These are phyloP conservation scores for Abrus precatorius DNA, from an alignment of 306 rosid species.

Conservation along the genomic window DNA sequence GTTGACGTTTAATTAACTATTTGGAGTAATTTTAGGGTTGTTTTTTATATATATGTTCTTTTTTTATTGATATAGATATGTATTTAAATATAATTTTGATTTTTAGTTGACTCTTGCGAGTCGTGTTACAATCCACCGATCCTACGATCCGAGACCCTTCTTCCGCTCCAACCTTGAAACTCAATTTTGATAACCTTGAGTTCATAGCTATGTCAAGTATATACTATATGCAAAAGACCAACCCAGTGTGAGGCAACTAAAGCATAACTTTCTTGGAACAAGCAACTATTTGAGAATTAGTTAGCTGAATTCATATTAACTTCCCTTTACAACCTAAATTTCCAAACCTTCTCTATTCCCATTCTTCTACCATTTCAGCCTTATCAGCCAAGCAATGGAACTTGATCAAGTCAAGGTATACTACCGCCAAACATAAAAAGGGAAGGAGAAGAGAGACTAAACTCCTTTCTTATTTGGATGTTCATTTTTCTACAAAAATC, in stretches of 20 bases:
- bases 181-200: neutral
- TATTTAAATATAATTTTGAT: no score
- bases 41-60: no score
- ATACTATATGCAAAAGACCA: neutral
- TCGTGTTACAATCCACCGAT: no score
- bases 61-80: no score
- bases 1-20: no score
- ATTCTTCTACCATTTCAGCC: conserved; percentile 25
- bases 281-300: neutral
- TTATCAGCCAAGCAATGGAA: conserved; percentile 29
- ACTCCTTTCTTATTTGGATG: no score
- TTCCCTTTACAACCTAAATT: conserved; percentile 16
- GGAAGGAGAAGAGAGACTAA: no score
- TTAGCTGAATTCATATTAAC: neutral
- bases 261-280: neutral
- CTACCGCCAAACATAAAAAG: neutral
- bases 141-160: no score
- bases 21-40: no score
- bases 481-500: no score
- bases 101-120: no score
- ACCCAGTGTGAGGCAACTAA: neutral
- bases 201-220: neutral
- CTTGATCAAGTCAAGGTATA: neutral
- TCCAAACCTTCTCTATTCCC: conserved; percentile 32
- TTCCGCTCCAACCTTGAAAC: no score